These are phyloP conservation scores for Cladophialophora exuberans DNA, from an alignment of 2,329 filamentous ascomycete species.

Conservation along the genomic window DNA sequence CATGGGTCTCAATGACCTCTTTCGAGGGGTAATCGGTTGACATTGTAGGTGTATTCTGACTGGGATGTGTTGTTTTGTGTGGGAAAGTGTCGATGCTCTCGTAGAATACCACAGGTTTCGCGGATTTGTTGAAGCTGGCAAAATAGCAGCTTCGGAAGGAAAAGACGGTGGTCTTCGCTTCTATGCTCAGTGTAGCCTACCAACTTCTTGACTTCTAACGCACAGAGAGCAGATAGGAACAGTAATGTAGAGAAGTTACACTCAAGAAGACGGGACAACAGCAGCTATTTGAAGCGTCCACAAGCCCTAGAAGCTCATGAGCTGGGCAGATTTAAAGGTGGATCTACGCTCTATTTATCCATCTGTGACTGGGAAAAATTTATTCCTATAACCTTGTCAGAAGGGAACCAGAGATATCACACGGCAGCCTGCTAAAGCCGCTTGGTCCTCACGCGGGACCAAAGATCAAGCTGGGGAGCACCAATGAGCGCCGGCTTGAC, in stretches of 20 bases:
- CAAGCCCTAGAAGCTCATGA: background rate
- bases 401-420: background rate
- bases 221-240: background rate
- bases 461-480: constrained; percentile 1
- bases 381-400: background rate
- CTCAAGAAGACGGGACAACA: constrained; percentile 1
- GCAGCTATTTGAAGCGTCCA: constrained; percentile 4
- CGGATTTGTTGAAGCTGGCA: background rate
- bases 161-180: background rate
- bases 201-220: background rate
- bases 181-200: background rate
- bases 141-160: background rate
- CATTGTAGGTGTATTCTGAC: background rate
- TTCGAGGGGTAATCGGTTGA: constrained; percentile 15
- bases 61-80: background rate
- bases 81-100: too few relatives aligned
- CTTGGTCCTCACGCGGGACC: background rate
- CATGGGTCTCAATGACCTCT: constrained; percentile 2
- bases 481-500: background rate
- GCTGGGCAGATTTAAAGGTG: background rate
- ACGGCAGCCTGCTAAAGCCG: background rate
- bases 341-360: background rate
- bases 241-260: background rate
- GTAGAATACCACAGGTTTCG: background rate
- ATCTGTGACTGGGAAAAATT: background rate